Percentiles rank a stretch among this genome's conserved stretches.
These are phyloP conservation scores for Cryptosporidium ubiquitum DNA, from an alignment of 169 alveolate genomes.

Conservation along the genomic window DNA sequence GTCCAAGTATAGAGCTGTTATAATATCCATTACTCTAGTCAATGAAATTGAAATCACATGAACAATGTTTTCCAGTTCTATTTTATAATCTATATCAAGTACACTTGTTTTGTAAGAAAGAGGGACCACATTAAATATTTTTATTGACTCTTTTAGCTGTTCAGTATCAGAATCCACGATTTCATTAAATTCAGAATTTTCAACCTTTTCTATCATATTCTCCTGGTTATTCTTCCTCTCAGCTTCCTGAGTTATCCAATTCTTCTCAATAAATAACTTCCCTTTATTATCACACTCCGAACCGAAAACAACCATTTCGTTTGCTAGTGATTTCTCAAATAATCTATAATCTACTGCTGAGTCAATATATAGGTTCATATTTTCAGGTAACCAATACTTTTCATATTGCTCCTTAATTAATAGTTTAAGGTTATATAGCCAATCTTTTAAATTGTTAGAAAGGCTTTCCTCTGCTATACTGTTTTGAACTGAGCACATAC, in stretches of 20 bases:
- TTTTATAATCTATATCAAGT: conserved; percentile 24
- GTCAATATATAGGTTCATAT: conserved; percentile 40
- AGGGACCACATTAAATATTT: conserved; percentile 42
- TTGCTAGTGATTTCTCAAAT: conserved; percentile 15
- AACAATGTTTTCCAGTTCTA: conserved; percentile 9
- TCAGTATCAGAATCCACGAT: neutral
- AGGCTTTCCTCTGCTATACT: neutral
- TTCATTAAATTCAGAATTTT: neutral
- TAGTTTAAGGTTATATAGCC: neutral
- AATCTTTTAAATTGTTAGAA: neutral
- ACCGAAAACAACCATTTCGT: neutral
- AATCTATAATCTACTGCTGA: conserved; percentile 16
- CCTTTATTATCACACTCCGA: conserved; percentile 1
- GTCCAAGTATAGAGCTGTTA: conserved; percentile 2
- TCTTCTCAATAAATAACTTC: neutral
- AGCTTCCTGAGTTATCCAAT: neutral
- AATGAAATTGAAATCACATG: conserved; percentile 14
- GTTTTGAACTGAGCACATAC: neutral
- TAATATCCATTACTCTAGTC: conserved; percentile 56
- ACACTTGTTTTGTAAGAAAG: conserved; percentile 19
- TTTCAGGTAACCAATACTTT: conserved; percentile 41
- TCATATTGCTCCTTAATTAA: conserved; percentile 12
- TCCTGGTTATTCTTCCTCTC: neutral
- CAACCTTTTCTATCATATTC: neutral
- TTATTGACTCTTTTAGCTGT: neutral